Base-by-base conservation (phyloP, 2,329 filamentous ascomycete species). In the Hymenoscyphus scutula region DNA sequence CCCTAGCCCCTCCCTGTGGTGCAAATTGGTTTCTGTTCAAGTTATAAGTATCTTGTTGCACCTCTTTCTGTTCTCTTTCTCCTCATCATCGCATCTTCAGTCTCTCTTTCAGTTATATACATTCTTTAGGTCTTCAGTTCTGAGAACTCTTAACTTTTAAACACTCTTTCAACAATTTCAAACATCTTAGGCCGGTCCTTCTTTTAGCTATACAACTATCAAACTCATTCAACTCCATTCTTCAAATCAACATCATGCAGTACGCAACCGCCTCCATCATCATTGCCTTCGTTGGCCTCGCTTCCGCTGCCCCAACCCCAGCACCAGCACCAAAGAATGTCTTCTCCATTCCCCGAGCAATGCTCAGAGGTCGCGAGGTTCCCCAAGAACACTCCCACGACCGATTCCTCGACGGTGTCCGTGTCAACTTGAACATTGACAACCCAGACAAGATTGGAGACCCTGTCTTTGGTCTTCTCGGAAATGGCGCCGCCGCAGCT, bases 331-430 rank as follows among this genome's bases (percentile, higher is more conserved):
- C 62, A 29, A 69, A 69, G 54, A 69, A 69, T 61, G 65, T 64
- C 7, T 71, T 60, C 30, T 53, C 63, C 27, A 59, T 70, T 60
- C 67, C 69, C 15, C 64, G 75, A 69, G 59, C 74, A 72, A 67
- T 75, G 56, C 60, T 73, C 45, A 62, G 65, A 45, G 64, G 65
- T 27, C 81, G 81, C 67, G 80, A 85, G 71, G 82, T 85, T 62
- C 83, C 83, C 29, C 82, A 85, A 70, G 83, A 85, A 66, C 81
- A 84, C 69, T 81, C 82, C 11, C 83, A 86, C 73, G 73, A 79
- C 62, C 76, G 78, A 66, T 77, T 83, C 70, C 72, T 85, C 56
- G 71, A 73, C 32, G 76, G 76, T 54, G 79, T 82, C 65, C 75
- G 78, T 65, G 73, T 73, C 25, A 75, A 78, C 59, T 70, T 85